Evolutionary conservation across 1,139 yeast species (phyloP).

Genomic region (Yamadazyma sp.): DNA sequence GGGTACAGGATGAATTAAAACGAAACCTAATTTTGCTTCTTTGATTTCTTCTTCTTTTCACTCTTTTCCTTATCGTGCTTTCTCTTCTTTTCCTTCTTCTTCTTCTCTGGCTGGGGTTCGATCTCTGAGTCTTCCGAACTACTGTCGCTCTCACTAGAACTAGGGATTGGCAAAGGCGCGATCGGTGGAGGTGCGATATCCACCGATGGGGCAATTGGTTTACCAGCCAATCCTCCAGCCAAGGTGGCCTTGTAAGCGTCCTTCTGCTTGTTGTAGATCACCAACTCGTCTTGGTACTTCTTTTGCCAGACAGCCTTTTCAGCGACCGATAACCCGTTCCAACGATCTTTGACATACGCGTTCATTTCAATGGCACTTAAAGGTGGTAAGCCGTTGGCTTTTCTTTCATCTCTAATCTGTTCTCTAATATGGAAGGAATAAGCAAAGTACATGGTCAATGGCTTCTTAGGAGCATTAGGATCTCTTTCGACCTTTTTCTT

Average conservation of each 20-base stretch:
- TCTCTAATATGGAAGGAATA: constrained; percentile 69
- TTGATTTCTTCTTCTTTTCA: constrained; percentile 22
- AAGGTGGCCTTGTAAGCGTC: constrained; percentile 50
- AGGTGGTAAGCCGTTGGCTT: constrained; percentile 56
- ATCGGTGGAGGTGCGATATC: constrained; percentile 6
- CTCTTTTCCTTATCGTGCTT: constrained; percentile 20
- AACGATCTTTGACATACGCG: constrained; percentile 71
- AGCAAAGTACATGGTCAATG: constrained; percentile 79
- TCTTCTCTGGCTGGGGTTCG: constrained; percentile 22
- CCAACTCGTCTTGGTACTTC: constrained; percentile 66
- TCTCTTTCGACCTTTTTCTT: constrained; percentile 51
- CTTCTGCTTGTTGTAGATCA: constrained; percentile 61
- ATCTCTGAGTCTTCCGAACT: constrained; percentile 4
- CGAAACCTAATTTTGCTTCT: constrained; percentile 7
- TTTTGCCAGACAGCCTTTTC: constrained; percentile 79
- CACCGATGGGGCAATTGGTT: constrained; percentile 10
- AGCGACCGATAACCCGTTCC: constrained; percentile 66
- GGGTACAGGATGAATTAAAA: not conserved
- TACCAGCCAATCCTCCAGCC: constrained; percentile 9
- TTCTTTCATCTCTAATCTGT: constrained; percentile 63
- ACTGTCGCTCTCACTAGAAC: not conserved
- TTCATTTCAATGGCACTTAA: constrained; percentile 76
- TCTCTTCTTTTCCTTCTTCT: constrained; percentile 26
- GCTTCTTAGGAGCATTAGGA: constrained; percentile 65
- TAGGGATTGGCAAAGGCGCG: constrained; percentile 1